Evolutionary conservation across 208 protist genomes (phyloP).

Genomic region (Trypanosoma conorhini): DNA sequence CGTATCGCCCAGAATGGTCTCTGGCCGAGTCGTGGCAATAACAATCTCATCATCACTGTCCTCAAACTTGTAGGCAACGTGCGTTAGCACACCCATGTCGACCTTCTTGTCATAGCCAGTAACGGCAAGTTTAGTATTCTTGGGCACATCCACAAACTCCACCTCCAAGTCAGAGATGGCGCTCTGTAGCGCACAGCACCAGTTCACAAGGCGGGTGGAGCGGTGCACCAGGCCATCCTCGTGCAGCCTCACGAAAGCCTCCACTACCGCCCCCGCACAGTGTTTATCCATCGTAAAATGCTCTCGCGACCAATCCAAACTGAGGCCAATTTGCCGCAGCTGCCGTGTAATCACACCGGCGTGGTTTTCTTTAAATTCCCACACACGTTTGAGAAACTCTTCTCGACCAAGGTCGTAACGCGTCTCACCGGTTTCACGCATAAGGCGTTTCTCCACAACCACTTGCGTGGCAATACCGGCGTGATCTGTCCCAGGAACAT

Average conservation of each 20-base stretch:
- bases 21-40: constrained; percentile 98
- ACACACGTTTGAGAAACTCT: constrained; percentile 96
- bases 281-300: constrained; percentile 99
- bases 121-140: constrained; percentile 83
- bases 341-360: constrained; percentile 96
- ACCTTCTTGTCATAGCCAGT: constrained; percentile 91
- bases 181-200: constrained; percentile 98
- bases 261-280: constrained; percentile 92
- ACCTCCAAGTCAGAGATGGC: constrained; percentile 99
- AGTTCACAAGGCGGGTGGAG: constrained; percentile 99
- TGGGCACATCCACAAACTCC: constrained; percentile 88
- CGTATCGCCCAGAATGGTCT: constrained; percentile 99
- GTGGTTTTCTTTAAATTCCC: constrained; percentile 98
- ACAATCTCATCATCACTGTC: constrained; percentile 92
- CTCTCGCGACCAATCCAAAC: constrained; percentile 98
- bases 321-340: constrained; percentile 96
- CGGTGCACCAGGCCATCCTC: constrained; percentile 97
- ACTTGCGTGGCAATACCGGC: constrained; percentile 99
- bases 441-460: constrained; percentile 98
- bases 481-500: constrained; percentile 99
- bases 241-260: constrained; percentile 97
- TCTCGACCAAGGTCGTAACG: constrained; percentile 98
- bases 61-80: constrained; percentile 95
- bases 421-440: constrained; percentile 79
- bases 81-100: constrained; percentile 95